Percentiles rank a stretch among this genome's conserved stretches.
These are phyloP conservation scores for Fallopia convolvulus DNA, from an alignment of 148 eudicot genomes.

Conservation along the genomic window DNA sequence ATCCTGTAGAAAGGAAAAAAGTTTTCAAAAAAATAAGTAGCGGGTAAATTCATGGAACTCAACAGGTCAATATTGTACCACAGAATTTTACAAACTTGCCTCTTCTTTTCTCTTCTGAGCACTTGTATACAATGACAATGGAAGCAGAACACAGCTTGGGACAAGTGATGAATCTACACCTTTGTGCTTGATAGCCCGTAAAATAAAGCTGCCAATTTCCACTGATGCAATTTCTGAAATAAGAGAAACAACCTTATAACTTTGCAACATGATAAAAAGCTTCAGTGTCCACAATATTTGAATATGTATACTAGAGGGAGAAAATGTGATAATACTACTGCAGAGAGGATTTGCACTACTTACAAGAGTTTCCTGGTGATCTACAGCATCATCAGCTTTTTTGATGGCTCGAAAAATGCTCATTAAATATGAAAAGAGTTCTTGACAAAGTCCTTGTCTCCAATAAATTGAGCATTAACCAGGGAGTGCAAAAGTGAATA, in stretches of 20 bases:
- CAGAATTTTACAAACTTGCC: constrained; percentile 33
- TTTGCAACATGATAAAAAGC: not conserved
- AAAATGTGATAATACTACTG: constrained; percentile 1
- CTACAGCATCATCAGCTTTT: constrained; percentile 75
- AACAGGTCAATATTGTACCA: no score
- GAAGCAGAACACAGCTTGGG: constrained; percentile 52
- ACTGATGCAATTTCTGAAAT: constrained; percentile 63
- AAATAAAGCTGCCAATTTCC: constrained; percentile 50
- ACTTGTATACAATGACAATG: constrained; percentile 62
- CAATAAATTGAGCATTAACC: constrained; percentile 29
- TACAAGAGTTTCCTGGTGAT: constrained; percentile 58
- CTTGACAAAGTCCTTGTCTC: constrained; percentile 30
- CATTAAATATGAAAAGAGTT: constrained; percentile 37
- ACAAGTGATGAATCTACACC: constrained; percentile 21
- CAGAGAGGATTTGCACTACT: constrained; percentile 21
- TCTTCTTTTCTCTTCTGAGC: constrained; percentile 29
- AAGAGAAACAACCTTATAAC: constrained; percentile 10
- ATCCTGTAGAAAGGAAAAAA: constrained; percentile 25
- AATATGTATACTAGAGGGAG: constrained; percentile 7
- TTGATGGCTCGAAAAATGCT: constrained; percentile 63
- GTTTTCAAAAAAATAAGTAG: not conserved
- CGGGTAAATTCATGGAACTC: no score
- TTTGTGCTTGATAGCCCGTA: constrained; percentile 31
- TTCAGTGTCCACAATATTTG: constrained; percentile 23
- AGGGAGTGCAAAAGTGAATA: constrained; percentile 47